Conservation (phyloP, 1,284 basidiomycete species). For the Irpex rosettiformis region DNA sequence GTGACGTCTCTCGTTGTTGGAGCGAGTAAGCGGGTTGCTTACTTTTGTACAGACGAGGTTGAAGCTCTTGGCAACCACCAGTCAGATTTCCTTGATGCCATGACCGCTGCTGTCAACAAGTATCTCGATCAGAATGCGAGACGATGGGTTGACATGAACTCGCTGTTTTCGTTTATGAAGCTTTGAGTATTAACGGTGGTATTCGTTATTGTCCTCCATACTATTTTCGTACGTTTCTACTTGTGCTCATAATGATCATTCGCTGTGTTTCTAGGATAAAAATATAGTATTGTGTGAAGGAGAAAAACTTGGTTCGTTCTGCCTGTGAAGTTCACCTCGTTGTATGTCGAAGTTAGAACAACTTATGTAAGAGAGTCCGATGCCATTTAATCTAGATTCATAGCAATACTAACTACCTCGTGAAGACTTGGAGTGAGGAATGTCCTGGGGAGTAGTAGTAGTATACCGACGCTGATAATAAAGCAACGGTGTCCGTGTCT, state of each 20-base stretch:
- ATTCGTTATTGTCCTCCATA: constrained; percentile 7
- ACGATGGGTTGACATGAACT: constrained; percentile 79
- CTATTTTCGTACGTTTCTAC: not conserved
- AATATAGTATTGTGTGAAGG: too few species aligned
- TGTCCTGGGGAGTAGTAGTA: constrained; percentile 36
- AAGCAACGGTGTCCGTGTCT: constrained; percentile 36
- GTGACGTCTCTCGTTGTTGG: not conserved
- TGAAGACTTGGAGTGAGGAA: constrained; percentile 13
- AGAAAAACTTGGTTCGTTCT: too few species aligned
- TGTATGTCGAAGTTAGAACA: too few species aligned
- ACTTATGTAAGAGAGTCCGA: too few species aligned
- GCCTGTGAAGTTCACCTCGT: too few species aligned
- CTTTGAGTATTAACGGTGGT: constrained; percentile 24
- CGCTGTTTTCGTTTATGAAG: constrained; percentile 80
- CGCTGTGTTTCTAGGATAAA: too few species aligned
- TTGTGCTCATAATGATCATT: not conserved
- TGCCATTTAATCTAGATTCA: too few species aligned
- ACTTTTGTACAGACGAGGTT: constrained; percentile 48
- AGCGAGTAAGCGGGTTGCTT: not conserved
- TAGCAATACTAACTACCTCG: constrained; percentile 4
- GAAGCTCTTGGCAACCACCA: constrained; percentile 49
- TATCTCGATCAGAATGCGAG: constrained; percentile 83
- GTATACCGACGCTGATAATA: constrained; percentile 44
- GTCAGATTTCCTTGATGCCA: constrained; percentile 41
- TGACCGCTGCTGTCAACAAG: constrained; percentile 63